Evolutionary conservation across 2,329 filamentous ascomycete species (phyloP), one percentile per base, ranked within the genome.

Genomic region (Alternaria sp.): DNA sequence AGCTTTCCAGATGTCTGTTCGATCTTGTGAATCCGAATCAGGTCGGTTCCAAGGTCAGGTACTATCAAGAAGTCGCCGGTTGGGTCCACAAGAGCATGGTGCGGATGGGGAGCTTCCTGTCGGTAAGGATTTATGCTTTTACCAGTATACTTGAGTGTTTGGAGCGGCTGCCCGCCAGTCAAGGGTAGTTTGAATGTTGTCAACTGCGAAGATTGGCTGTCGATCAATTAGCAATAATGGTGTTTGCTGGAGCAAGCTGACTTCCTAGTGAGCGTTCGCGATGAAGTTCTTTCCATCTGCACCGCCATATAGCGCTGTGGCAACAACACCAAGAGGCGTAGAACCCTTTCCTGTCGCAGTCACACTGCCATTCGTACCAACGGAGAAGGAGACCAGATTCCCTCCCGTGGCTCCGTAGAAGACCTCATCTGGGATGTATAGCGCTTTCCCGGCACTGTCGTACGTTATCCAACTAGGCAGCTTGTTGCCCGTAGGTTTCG

Each of bases 91-190:
- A 83, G 79, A 5, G 80, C 80, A 17, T 82, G 79, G 72, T 87
- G 85, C 7, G 84, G 84, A 64, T 87, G 85, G 5, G 84, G 78
- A 5, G 78, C 80, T 56, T 86, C 81, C 69, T 87, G 85, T n/a
- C 85, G 81, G 29, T 66, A 71, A 4, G 81, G 73, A 44, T 78
- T 75, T 10, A 82, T 77, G 0, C 83, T 83, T 0, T 78, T 77
- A 5, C 65, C 65, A 2, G 66, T 73, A 39, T 69, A 75, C 49
- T 72, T 72, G 21, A 76, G 23, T 7, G 69, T 67, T 48, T 75
- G 72, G 1, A 73, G 63, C 7, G 71, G 65, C 49, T 69, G 65
- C 14, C 66, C 67, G 23, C 65, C 66, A 33, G 37, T 70, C 51
- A 77, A 62, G 2, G 75, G 75, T 28, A 77, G 65, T 60, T 75